These are phyloP conservation scores for Coccomyxa subellipsoidea DNA, from an alignment of 163 green algal species.

Conservation along the genomic window DNA sequence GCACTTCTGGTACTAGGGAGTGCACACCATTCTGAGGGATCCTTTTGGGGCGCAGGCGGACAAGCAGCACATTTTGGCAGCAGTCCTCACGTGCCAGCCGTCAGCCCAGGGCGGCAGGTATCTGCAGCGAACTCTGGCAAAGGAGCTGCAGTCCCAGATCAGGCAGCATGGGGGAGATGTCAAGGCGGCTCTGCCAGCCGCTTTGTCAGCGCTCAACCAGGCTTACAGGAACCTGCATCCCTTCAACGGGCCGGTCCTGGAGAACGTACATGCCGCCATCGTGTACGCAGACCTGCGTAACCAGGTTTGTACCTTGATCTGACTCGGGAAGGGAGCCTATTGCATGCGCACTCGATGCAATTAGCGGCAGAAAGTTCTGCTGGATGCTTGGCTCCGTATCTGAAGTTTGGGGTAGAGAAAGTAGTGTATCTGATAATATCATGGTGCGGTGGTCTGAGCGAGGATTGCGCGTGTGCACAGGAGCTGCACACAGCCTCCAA, in stretches of 20 bases:
- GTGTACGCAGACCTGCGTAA: not conserved
- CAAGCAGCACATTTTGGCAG: conserved; percentile 16
- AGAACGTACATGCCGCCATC: not conserved
- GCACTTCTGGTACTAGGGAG: too few species aligned
- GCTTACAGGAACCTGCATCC: conserved; percentile 25
- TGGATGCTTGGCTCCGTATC: too few species aligned
- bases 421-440: too few species aligned
- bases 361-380: too few species aligned
- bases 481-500: conserved; percentile 26
- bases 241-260: conserved; percentile 26
- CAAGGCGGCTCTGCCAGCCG: conserved; percentile 7
- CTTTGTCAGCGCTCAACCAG: conserved; percentile 7
- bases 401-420: too few species aligned
- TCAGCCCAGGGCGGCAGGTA: conserved; percentile 8
- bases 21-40: not conserved
- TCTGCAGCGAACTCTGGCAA: conserved; percentile 21
- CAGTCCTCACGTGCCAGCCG: not conserved
- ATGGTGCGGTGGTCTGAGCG: too few species aligned
- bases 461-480: too few species aligned
- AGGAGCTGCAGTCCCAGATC: conserved; percentile 25
- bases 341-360: too few species aligned
- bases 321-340: not conserved
- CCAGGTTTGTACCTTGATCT: not conserved
- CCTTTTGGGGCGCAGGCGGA: conserved; percentile 3
- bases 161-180: conserved; percentile 6